Percentiles rank a stretch among this genome's conserved stretches.
Conservation (phyloP, 768 basidiomycete genomes). For the Porpolomopsis calyptriformis region DNA sequence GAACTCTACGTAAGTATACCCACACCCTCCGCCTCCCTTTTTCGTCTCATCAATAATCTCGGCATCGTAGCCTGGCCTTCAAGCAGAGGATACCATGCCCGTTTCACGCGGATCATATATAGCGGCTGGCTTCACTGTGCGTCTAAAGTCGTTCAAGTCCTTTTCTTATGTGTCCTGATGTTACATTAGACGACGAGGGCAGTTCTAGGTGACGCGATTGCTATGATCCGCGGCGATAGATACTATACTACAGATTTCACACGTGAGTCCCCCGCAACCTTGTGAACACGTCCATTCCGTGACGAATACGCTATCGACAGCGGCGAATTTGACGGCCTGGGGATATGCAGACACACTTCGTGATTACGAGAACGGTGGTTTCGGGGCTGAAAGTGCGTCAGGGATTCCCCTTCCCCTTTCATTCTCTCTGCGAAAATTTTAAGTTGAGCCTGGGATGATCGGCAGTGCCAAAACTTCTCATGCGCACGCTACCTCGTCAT, state of each 20-base stretch:
- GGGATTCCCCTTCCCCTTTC: neutral
- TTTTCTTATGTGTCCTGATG: neutral
- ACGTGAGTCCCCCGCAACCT: conserved; percentile 20
- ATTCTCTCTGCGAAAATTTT: no score
- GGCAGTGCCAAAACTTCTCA: conserved; percentile 34
- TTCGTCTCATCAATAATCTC: neutral
- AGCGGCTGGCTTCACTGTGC: conserved; percentile 48
- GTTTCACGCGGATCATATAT: conserved; percentile 40
- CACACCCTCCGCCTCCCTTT: neutral
- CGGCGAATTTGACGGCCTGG: conserved; percentile 38
- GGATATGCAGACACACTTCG: conserved; percentile 39
- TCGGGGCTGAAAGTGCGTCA: conserved; percentile 25
- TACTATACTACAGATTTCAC: conserved; percentile 44
- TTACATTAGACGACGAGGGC: conserved; percentile 31
- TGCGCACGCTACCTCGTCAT: conserved; percentile 33
- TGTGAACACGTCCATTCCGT: neutral
- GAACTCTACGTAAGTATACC: conserved; percentile 23
- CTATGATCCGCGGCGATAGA: conserved; percentile 42
- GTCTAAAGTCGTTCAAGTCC: neutral
- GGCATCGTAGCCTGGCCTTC: conserved; percentile 18
- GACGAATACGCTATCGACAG: conserved; percentile 12
- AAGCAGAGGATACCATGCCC: conserved; percentile 44
- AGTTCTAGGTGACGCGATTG: conserved; percentile 43
- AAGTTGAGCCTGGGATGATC: neutral
- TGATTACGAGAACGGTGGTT: conserved; percentile 31